These are phyloP conservation scores for Clohesyomyces aquaticus DNA, from an alignment of 495 filamentous ascomycete species.

Conservation along the genomic window DNA sequence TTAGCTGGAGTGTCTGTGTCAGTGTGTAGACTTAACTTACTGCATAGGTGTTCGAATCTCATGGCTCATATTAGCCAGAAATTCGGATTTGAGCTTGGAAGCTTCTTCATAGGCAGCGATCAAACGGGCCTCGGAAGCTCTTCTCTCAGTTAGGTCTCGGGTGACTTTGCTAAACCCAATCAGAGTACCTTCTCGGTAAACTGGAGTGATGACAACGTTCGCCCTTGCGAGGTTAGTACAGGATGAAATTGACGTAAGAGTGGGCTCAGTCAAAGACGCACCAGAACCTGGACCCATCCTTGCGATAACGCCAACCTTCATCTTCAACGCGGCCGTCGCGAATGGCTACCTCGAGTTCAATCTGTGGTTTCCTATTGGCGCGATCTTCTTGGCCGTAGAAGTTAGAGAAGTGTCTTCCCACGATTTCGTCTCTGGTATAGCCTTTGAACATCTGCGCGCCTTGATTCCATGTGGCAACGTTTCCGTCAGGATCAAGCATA, in stretches of 20 bases:
- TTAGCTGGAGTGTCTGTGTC: not conserved
- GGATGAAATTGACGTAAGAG: too few relatives aligned
- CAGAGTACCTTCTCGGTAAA: conserved; percentile 60
- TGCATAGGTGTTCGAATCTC: conserved; percentile 60
- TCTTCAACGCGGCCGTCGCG: conserved; percentile 65
- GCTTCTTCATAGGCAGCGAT: conserved; percentile 68
- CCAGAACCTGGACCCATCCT: conserved; percentile 65
- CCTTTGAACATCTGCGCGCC: conserved; percentile 65
- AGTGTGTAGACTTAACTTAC: too few relatives aligned
- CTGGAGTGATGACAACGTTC: conserved; percentile 66
- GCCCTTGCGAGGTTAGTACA: conserved; percentile 46
- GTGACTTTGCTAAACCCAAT: conserved; percentile 70
- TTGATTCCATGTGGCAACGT: conserved; percentile 65
- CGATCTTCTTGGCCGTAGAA: conserved; percentile 65
- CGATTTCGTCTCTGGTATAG: conserved; percentile 59
- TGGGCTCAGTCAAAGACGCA: not conserved
- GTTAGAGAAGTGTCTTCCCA: conserved; percentile 65
- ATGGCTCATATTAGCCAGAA: conserved; percentile 65
- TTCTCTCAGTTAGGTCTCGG: conserved; percentile 65
- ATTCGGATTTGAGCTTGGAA: conserved; percentile 66
- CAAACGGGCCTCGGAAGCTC: conserved; percentile 59
- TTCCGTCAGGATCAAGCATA: conserved; percentile 62
- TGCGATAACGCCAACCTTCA: conserved; percentile 68
- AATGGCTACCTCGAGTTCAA: conserved; percentile 61
- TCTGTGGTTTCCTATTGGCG: conserved; percentile 56